Evolutionary conservation across 371 early-diverging fungal species (phyloP), one percentile per base, ranked within the genome.

Genomic region (Mucor ambiguus): DNA sequence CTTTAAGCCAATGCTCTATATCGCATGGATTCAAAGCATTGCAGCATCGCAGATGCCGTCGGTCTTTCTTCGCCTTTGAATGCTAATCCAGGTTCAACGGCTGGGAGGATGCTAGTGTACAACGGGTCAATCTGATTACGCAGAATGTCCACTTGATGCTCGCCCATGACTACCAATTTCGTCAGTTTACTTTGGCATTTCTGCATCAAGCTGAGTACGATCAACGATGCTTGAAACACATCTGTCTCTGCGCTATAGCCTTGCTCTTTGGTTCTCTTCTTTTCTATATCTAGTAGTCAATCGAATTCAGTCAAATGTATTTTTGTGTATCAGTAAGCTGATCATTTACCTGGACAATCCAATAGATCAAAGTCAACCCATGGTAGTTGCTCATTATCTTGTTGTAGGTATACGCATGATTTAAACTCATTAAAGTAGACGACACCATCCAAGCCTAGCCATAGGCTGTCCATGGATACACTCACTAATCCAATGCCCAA

Each of bases 381-480:
- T 7, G 38, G 20, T 14, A 44, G 52, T 1, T 9, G 6, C 3
- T 20, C 22, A 6, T 22, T 28, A 1, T 5, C 2, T 2, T 24
- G 16, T 22, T 59, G 18, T 3, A 69, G 38, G 0, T 22, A 5
- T 3, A 71, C 0, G 32, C 61, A 60, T 16, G 49, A 64, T 49
- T 44, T 32, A 30, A 64, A 72, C 1, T 43, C 46, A 54, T n/a
- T 30, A 58, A 72, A 68, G 24, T 58, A 61, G 0, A 68, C 43
- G 1, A 37, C 56, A 3, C 55, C 43, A 44, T 68, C 68, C 16
- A 33, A n/a, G 9, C 52, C 44, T 1, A 72, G 58, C 24, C 41
- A 52, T 1, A 72, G 2, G 12, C n/a, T 52, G 0, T 68, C 54
- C 10, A 16, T 2, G 3, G 41, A 29, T 2, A 72, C 43, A 22